phyloP scores from a whole-genome alignment of 768 basidiomycete genomes.

The Russula sp. region DNA sequence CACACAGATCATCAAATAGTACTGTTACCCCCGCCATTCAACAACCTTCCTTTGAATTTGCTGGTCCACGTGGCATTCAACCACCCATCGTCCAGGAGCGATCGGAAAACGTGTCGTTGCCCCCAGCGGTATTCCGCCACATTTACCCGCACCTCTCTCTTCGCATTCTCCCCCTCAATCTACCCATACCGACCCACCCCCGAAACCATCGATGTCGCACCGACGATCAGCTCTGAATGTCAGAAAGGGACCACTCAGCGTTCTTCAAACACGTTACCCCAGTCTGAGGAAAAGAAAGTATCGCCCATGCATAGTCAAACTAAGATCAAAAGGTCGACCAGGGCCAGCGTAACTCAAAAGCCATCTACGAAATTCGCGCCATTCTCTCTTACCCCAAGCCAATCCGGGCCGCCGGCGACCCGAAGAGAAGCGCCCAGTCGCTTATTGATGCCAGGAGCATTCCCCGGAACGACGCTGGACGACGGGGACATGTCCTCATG shows the following conservation, averaged over 20 bases:
- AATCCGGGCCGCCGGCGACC: not conserved
- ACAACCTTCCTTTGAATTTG: not conserved
- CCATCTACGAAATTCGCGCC: not conserved
- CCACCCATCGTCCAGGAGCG: not conserved
- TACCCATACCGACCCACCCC: not conserved
- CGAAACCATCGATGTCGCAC: not conserved
- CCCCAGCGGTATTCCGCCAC: not conserved
- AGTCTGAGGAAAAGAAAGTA: not conserved
- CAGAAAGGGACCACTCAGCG: not conserved
- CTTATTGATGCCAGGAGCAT: slow-evolving; percentile 3
- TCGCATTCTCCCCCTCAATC: not conserved
- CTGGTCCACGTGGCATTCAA: not conserved
- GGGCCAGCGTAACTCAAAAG: not conserved
- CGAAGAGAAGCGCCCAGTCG: not conserved
- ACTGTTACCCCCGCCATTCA: not conserved
- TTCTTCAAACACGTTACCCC: not conserved
- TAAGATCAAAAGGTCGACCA: not conserved
- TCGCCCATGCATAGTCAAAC: not conserved
- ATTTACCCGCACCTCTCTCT: too few species aligned
- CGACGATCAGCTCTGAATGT: not conserved
- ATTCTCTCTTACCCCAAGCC: not conserved
- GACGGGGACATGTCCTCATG: slow-evolving; percentile 8
- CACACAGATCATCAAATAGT: not conserved
- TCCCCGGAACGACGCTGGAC: not conserved
- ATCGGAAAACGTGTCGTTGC: not conserved